A percentile compares a stretch with the other conserved stretches of the same genome.
phyloP scores from a whole-genome alignment of 2,329 filamentous ascomycete genomes.

The Botrytis aclada region DNA sequence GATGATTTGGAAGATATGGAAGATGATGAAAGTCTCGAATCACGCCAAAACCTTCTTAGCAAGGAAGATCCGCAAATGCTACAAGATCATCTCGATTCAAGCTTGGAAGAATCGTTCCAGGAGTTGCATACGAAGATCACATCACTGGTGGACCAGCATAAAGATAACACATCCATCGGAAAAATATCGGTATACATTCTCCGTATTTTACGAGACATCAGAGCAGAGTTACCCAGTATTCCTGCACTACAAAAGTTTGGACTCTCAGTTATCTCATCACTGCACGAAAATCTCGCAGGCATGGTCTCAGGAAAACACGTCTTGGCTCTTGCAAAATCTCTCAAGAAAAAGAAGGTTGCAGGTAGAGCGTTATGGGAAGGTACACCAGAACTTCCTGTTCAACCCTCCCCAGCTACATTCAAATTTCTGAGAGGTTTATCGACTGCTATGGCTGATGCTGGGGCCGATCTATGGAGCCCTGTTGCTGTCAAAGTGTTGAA shows the following conservation, averaged over 20 bases:
- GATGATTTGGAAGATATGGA: constrained; percentile 69
- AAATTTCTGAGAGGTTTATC: constrained; percentile 65
- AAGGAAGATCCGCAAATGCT: constrained; percentile 67
- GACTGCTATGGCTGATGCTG: constrained; percentile 64
- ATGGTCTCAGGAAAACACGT: constrained; percentile 51
- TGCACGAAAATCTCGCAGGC: constrained; percentile 61
- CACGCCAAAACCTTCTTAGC: constrained; percentile 64
- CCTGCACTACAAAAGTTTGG: constrained; percentile 55
- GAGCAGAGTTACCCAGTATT: constrained; percentile 59
- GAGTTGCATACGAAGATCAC: constrained; percentile 56
- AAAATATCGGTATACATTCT: constrained; percentile 64
- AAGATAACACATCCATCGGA: constrained; percentile 48
- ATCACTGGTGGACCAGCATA: constrained; percentile 48
- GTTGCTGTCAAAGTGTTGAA: constrained; percentile 64
- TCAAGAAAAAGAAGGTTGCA: constrained; percentile 49
- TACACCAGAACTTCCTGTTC: constrained; percentile 67
- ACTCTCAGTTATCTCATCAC: constrained; percentile 54
- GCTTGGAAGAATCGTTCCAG: constrained; percentile 55
- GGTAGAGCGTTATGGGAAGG: constrained; percentile 79
- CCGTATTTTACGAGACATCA: constrained; percentile 71
- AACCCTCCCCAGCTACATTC: constrained; percentile 74
- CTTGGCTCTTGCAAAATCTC: constrained; percentile 45
- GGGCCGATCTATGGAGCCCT: constrained; percentile 78
- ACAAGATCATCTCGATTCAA: constrained; percentile 55
- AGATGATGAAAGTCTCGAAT: constrained; percentile 67